Conservation (phyloP, 805 yeast species). For the Metschnikowia kofuensis region DNA sequence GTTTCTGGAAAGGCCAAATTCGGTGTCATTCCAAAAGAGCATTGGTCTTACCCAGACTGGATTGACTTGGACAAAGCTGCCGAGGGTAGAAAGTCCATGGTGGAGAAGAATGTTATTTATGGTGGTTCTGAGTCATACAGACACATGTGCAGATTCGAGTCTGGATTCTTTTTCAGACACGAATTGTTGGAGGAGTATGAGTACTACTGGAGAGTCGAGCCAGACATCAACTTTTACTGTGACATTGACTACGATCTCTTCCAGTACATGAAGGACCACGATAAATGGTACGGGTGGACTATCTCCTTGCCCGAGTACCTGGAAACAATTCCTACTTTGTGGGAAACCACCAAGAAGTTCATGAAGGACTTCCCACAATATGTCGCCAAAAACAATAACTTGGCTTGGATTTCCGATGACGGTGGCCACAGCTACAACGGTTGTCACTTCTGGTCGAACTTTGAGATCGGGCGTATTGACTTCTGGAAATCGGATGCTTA, state of each 20-base stretch:
- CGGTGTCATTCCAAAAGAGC: slow-evolving; percentile 77
- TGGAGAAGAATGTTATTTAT: slow-evolving; percentile 56
- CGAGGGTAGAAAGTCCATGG: slow-evolving; percentile 56
- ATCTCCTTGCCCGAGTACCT: slow-evolving; percentile 78
- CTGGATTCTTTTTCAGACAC: slow-evolving; percentile 86
- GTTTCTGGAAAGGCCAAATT: slow-evolving; percentile 76
- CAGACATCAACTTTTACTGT: slow-evolving; percentile 75
- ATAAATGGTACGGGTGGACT: slow-evolving; percentile 84
- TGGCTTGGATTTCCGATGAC: slow-evolving; percentile 70
- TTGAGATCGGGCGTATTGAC: slow-evolving; percentile 72
- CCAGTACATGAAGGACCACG: slow-evolving; percentile 67
- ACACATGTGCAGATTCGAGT: slow-evolving; percentile 91
- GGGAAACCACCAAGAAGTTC: slow-evolving; percentile 74
- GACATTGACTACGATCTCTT: slow-evolving; percentile 88
- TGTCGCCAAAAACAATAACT: slow-evolving; percentile 59
- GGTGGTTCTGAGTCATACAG: slow-evolving; percentile 77
- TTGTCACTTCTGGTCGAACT: slow-evolving; percentile 91
- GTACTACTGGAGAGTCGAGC: slow-evolving; percentile 95
- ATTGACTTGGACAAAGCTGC: slow-evolving; percentile 75
- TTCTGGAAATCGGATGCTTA: slow-evolving; percentile 78
- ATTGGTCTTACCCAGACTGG: slow-evolving; percentile 86
- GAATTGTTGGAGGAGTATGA: slow-evolving; percentile 72
- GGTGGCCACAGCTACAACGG: slow-evolving; percentile 68
- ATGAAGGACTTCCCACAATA: slow-evolving; percentile 56
- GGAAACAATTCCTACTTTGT: slow-evolving; percentile 82